These are phyloP conservation scores for Prunus mira DNA, from an alignment of 306 rosid species.

Conservation along the genomic window DNA sequence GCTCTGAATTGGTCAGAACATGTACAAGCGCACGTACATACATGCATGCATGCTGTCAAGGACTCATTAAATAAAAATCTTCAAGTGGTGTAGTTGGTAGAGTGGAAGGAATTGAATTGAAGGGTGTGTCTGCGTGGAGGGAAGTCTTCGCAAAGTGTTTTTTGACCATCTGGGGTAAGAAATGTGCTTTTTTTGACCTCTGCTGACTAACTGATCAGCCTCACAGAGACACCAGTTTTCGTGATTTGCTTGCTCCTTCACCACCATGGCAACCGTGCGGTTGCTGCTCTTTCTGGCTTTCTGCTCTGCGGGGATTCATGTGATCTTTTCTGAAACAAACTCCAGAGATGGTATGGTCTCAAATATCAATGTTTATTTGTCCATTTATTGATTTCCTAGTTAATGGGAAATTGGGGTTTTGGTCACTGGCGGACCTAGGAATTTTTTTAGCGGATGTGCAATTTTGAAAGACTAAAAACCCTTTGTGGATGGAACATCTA, in stretches of 20 bases:
- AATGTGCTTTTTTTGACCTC: background rate
- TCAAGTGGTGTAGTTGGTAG: background rate
- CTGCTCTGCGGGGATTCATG: slow-evolving; percentile 41
- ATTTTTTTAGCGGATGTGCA: too few species aligned
- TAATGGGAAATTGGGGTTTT: background rate
- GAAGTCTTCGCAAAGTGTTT: background rate
- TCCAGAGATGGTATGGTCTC: slow-evolving; percentile 53
- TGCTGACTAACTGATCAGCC: background rate
- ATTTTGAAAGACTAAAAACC: too few species aligned
- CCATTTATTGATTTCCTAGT: background rate
- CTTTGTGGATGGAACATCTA: too few species aligned
- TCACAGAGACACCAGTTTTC: background rate
- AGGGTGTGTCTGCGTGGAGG: background rate
- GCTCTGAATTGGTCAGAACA: background rate
- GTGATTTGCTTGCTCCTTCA: background rate
- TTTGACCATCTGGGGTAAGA: background rate
- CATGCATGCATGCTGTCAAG: background rate
- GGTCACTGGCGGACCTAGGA: background rate
- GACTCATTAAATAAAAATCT: background rate
- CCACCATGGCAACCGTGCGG: slow-evolving; percentile 33
- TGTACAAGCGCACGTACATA: background rate
- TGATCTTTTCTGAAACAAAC: slow-evolving; percentile 45
- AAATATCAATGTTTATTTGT: background rate
- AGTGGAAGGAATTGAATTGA: slow-evolving; percentile 1
- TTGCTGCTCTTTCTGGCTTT: slow-evolving; percentile 50